Evolutionary conservation across 2,329 filamentous ascomycete species (phyloP).

Genomic region (Penicillium sp.): DNA sequence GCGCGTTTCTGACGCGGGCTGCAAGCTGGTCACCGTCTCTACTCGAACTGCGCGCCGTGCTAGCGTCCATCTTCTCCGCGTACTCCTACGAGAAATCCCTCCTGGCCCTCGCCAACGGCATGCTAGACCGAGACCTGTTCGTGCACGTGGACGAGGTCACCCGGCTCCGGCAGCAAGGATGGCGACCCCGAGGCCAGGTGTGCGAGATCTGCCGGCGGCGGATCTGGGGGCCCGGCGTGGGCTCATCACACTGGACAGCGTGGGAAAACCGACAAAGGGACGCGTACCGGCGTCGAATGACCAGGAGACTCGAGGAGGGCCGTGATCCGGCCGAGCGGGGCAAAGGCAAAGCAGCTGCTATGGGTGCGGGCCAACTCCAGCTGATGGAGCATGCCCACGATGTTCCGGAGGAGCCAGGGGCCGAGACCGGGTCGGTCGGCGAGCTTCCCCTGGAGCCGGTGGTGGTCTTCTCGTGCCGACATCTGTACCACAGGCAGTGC

Average conservation of each 20-base stretch:
- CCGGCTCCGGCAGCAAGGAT: conserved; percentile 75
- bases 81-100: conserved; percentile 95
- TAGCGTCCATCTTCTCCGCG: conserved; percentile 87
- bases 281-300: conserved; percentile 30
- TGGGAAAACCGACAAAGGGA: conserved; percentile 65
- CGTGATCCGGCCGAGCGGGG: conserved; percentile 31
- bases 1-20: conserved; percentile 82
- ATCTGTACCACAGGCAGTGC: conserved; percentile 49
- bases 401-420: conserved; percentile 1
- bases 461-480: conserved; percentile 50
- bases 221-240: conserved; percentile 85
- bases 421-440: background rate
- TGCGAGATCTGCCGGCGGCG: conserved; percentile 83
- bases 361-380: conserved; percentile 17
- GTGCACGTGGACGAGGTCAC: conserved; percentile 74
- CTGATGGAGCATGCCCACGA: conserved; percentile 11
- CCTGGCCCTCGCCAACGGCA: conserved; percentile 75
- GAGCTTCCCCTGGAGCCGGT: conserved; percentile 27
- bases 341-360: conserved; percentile 41
- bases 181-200: conserved; percentile 80
- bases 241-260: conserved; percentile 71
- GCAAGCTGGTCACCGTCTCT: conserved; percentile 79
- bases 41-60: conserved; percentile 78
- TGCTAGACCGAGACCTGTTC: conserved; percentile 87
- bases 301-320: conserved; percentile 29